Evolutionary conservation across 441 rosid species (phyloP), one percentile per base, ranked within the genome.

Genomic region (Raphanus hybrid): DNA sequence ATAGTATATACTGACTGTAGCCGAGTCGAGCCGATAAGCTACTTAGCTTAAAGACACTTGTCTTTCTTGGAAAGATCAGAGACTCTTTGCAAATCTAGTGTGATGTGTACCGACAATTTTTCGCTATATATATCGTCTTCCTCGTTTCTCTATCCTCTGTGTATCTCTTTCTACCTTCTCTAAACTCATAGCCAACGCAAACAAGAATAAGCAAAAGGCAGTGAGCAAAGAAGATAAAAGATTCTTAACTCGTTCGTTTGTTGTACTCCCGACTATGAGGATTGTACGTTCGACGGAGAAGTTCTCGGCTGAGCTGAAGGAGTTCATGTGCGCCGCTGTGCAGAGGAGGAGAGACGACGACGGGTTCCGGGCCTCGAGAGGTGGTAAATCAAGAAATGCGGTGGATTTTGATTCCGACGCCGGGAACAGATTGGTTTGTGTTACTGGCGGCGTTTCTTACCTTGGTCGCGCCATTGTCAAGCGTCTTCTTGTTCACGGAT

Each of bases 361-460:
- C 5, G 83, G 75, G 2, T 48, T 82, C 27, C 29, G 64, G 65
- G 69, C 75, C 50, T 27, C 20, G 43, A 5, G 74, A 29, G 37
- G 67, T 52, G 68, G 70, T 34, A 74, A 79, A 23, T 54, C 74
- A 7, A 75, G 62, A 59, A 55, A 20, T 34, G 48, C 18, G 67
- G 55, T 14, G 68, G 85, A 67, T 55, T 76, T 29, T 4, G 83
- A 81, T 20, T 69, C 34, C 9, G 84, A 82, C 39, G 78, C 76
- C 6, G 71, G 62, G 1, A 76, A 81, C 73, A 86, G 81, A 86
- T 73, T 85, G 48, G 97, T 94, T 27, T 94, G 95, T 67, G 95
- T 94, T 50, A 94, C 97, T 6, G 88, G 94, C n/a, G 97, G 98
- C 3, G 90, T 87, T 61, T 94, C 98, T 3, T 92, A 83, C 80